Evolutionary conservation across 805 yeast genomes (phyloP).

Genomic region (Yamadazyma olivae): DNA sequence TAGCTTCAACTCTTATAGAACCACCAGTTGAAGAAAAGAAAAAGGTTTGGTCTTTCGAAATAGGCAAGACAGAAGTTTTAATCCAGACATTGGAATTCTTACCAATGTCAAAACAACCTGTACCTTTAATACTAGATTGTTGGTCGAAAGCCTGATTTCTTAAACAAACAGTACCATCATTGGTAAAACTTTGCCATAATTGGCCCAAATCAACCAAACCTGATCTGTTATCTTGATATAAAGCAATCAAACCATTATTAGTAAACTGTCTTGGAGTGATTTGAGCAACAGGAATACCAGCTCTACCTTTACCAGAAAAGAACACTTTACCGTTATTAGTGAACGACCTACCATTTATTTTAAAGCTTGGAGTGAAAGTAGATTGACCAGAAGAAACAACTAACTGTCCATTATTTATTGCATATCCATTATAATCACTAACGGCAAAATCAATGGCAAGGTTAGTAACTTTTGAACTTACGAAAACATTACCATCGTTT

Average conservation of each 20-base stretch:
- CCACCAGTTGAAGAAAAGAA: slow-evolving; percentile 13
- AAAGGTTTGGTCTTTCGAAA: slow-evolving; percentile 13
- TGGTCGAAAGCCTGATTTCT: slow-evolving; percentile 17
- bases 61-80: slow-evolving; percentile 8
- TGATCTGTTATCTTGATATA: slow-evolving; percentile 18
- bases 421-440: slow-evolving; percentile 6
- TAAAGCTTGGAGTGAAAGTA: slow-evolving; percentile 15
- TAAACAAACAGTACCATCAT: slow-evolving; percentile 22
- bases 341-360: slow-evolving; percentile 16
- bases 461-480: slow-evolving; percentile 14
- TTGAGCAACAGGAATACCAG: slow-evolving; percentile 13
- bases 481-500: slow-evolving; percentile 19
- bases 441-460: slow-evolving; percentile 15
- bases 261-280: slow-evolving; percentile 10
- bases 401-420: slow-evolving; percentile 18
- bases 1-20: slow-evolving; percentile 13
- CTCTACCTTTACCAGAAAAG: slow-evolving; percentile 17
- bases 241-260: slow-evolving; percentile 19
- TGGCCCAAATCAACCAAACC: slow-evolving; percentile 14
- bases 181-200: slow-evolving; percentile 13
- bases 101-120: slow-evolving; percentile 21
- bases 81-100: slow-evolving; percentile 13
- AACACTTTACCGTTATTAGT: slow-evolving; percentile 21
- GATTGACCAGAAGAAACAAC: slow-evolving; percentile 20
- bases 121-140: slow-evolving; percentile 15